These are phyloP conservation scores for Neolecta irregularis DNA, from an alignment of 1,139 yeast species.

Conservation along the genomic window DNA sequence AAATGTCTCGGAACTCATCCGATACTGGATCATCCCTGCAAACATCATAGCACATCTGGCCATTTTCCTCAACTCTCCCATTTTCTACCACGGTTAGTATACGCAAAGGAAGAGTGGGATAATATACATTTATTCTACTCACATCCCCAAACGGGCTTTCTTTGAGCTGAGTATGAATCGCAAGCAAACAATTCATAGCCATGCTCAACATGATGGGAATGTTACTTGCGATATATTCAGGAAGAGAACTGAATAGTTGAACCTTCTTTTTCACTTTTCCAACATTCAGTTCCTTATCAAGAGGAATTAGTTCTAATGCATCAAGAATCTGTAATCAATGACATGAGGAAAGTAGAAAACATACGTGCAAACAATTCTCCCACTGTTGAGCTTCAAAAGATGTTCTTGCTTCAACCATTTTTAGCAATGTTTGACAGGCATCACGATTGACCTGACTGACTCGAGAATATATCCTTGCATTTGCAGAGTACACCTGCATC, in stretches of 20 bases:
- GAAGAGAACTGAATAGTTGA: constrained; percentile 43
- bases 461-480: constrained; percentile 22
- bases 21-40: constrained; percentile 90
- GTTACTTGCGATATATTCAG: constrained; percentile 60
- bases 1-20: constrained; percentile 66
- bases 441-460: constrained; percentile 23
- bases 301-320: constrained; percentile 51
- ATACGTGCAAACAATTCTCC: constrained; percentile 38
- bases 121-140: constrained; percentile 36
- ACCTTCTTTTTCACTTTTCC: constrained; percentile 40
- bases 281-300: constrained; percentile 24
- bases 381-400: constrained; percentile 43
- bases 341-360: not conserved
- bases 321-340: constrained; percentile 26
- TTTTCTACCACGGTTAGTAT: constrained; percentile 17
- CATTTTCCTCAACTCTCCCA: constrained; percentile 42
- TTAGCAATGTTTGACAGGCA: constrained; percentile 49
- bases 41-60: constrained; percentile 84
- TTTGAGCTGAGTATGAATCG: constrained; percentile 38
- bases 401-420: constrained; percentile 53
- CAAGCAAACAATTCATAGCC: constrained; percentile 61
- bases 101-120: not conserved
- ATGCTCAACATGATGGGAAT: constrained; percentile 68
- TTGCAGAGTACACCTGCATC: constrained; percentile 24
- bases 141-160: constrained; percentile 35